Evolutionary conservation across 73 alveolate genomes (phyloP).

Genomic region (Paramecium biaurelia): DNA sequence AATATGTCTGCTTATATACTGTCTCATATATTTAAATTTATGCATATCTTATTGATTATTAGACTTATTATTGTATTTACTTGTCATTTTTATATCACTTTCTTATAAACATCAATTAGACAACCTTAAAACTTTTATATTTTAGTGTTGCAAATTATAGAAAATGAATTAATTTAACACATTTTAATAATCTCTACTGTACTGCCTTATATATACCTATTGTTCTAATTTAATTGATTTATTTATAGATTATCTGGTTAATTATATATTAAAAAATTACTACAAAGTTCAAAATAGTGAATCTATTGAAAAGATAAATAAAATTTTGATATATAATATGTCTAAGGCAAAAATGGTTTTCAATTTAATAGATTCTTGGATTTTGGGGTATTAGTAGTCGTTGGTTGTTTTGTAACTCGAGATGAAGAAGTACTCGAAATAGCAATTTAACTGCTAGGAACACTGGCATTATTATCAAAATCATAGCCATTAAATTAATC

Average conservation of each 20-base stretch:
- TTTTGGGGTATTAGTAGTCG: background rate
- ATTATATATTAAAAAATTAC: no score
- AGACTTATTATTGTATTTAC: no score
- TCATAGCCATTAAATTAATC: constrained; percentile 31
- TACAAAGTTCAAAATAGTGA: no score
- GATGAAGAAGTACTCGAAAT: constrained; percentile 1
- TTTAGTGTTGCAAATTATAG: background rate
- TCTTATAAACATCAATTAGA: no score
- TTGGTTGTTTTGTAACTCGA: background rate
- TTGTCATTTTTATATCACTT: no score
- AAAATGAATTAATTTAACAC: background rate
- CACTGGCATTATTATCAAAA: constrained; percentile 4
- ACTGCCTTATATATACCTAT: background rate
- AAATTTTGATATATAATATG: background rate
- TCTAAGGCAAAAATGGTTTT: background rate
- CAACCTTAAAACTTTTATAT: no score
- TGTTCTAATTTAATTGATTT: background rate
- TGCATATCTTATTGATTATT: background rate
- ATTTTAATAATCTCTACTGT: background rate
- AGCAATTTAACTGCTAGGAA: background rate
- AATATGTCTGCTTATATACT: background rate
- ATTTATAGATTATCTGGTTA: no score
- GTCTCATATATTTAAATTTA: background rate
- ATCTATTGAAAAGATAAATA: background rate
- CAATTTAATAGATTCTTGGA: background rate